Conservation (phyloP, 495 filamentous ascomycete species). For the Penicillium waksmanii region DNA sequence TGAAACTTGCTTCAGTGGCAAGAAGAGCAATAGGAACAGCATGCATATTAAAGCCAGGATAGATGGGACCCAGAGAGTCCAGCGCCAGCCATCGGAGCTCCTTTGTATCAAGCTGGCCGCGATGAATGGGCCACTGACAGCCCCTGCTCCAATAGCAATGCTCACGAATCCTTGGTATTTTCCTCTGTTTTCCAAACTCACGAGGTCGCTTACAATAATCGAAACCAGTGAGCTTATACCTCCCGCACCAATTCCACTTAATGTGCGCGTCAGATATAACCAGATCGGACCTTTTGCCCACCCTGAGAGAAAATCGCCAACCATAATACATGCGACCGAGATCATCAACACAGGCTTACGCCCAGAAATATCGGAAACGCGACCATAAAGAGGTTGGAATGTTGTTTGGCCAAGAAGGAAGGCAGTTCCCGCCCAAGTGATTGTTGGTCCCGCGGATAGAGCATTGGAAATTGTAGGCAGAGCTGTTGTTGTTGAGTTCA, state of each 20-base stretch:
- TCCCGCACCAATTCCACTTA: constrained; percentile 53
- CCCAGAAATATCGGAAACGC: constrained; percentile 58
- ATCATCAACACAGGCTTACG: constrained; percentile 50
- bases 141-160: constrained; percentile 39
- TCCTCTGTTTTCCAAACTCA: constrained; percentile 42
- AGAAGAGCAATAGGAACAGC: neutral
- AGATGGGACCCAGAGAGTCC: constrained; percentile 14
- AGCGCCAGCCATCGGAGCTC: constrained; percentile 9
- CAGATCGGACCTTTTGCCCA: constrained; percentile 46
- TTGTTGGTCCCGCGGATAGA: constrained; percentile 56
- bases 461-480: constrained; percentile 60
- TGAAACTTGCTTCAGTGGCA: constrained; percentile 8
- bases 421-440: constrained; percentile 73
- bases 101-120: constrained; percentile 27
- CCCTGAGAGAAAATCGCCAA: constrained; percentile 54
- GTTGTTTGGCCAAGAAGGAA: constrained; percentile 69
- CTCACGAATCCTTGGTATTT: constrained; percentile 46
- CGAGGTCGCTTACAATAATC: constrained; percentile 49
- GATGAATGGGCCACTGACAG: constrained; percentile 43
- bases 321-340: constrained; percentile 46
- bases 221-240: constrained; percentile 48
- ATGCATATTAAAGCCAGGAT: constrained; percentile 33
- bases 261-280: constrained; percentile 53
- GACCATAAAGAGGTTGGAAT: constrained; percentile 60
- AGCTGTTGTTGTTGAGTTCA: constrained; percentile 59